Evolutionary conservation across 1,284 basidiomycete species (phyloP), one percentile per base, ranked within the genome.

Genomic region (Trametes polyzona): DNA sequence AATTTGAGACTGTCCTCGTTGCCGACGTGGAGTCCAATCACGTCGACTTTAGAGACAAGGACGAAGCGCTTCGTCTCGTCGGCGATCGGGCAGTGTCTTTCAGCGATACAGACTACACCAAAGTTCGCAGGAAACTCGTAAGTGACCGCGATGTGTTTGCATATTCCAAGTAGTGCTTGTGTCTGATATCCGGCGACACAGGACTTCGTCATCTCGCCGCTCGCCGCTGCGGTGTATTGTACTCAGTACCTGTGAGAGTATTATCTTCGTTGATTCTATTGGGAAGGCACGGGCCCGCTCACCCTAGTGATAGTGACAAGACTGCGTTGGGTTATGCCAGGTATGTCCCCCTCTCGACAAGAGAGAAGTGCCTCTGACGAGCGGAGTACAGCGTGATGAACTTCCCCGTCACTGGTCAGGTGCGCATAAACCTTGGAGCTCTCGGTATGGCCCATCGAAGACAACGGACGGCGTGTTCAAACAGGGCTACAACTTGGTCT

Each of bases 251-350:
- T 87, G 85, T 86, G 65, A 54, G 51, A 4, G 4, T 14, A 4
- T 10, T 10, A 16, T 7, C 17, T 29, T 35, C 29, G 11, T n/a
- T 2, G 1, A 23, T 24, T 16, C 19, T n/a, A 7, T 76, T 32
- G 9, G 12, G 6, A 27, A n/a, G 7, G 16, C 19, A 16, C 16
- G 26, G 24, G 21, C n/a, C 33, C 33, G 32, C 55, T 50, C 10
- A 33, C 42, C 19, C 17, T 40, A 39, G 27, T 11, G 43, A 29
- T 29, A 86, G 85, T 55, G 86, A 88, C 71, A 88, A 88, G 73
- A 87, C 84, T 6, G 81, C 83, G 8, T 66, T 87, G 51, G 86
- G 86, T 65, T 87, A 87, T 74, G 83, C 83, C n/a, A 85, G 83
- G 84, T 80, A 60, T 33, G 62, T 32, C 14, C 24, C n/a, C 14